These are phyloP conservation scores for Globisporangium nodosum DNA, from an alignment of 352 stramenopile species.

Conservation along the genomic window DNA sequence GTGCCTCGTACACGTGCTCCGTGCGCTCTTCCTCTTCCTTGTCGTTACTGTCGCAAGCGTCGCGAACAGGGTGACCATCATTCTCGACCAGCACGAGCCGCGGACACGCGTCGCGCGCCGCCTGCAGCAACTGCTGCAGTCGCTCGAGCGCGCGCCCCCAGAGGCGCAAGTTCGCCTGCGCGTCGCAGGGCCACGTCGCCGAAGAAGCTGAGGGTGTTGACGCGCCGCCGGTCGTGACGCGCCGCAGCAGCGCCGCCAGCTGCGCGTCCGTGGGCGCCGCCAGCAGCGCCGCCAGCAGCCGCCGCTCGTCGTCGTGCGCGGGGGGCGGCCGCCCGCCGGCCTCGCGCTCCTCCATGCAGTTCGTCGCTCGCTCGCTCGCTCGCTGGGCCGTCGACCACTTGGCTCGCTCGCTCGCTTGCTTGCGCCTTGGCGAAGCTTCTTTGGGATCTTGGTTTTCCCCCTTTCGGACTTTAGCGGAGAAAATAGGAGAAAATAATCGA, in stretches of 20 bases:
- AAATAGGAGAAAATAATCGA: not conserved
- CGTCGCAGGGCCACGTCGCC: slow-evolving; percentile 70
- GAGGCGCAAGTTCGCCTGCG: slow-evolving; percentile 68
- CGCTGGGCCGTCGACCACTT: not conserved
- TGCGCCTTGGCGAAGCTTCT: too few relatives aligned
- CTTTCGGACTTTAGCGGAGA: not conserved
- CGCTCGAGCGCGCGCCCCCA: slow-evolving; percentile 59
- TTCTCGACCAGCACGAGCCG: slow-evolving; percentile 33
- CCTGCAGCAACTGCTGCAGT: slow-evolving; percentile 40
- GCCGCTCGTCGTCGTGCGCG: slow-evolving; percentile 33
- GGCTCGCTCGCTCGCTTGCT: not conserved
- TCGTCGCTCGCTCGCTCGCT: not conserved
- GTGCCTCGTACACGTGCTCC: slow-evolving; percentile 55
- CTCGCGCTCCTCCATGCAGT: not conserved
- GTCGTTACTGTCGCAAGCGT: slow-evolving; percentile 14
- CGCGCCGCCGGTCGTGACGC: slow-evolving; percentile 22
- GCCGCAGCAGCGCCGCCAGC: slow-evolving; percentile 55
- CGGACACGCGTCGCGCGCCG: slow-evolving; percentile 33
- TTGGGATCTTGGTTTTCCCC: not conserved
- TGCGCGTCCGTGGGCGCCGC: slow-evolving; percentile 29
- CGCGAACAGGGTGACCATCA: not conserved
- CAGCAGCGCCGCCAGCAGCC: slow-evolving; percentile 60
- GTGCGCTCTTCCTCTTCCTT: slow-evolving; percentile 32
- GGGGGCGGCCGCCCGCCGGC: not conserved
- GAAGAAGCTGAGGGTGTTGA: not conserved